A percentile compares a stretch with the other conserved stretches of the same genome.
These are phyloP conservation scores for Effrenium voratum DNA, from an alignment of 73 alveolate genomes.

Conservation along the genomic window DNA sequence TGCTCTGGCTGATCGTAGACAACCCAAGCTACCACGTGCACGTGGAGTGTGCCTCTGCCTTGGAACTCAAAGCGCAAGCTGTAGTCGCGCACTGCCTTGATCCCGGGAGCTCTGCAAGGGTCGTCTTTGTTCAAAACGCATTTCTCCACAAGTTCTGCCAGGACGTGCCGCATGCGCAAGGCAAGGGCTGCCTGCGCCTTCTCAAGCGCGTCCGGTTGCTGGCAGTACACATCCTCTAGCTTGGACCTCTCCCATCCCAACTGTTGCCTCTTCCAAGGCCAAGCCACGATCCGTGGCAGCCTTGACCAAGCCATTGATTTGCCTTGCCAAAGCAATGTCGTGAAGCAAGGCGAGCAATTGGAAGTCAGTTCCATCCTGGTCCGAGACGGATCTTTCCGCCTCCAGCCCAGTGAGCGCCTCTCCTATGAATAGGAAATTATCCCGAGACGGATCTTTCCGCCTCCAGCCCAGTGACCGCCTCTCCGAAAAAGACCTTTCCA, in stretches of 20 bases:
- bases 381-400: too few species aligned
- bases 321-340: slow-evolving; percentile 8
- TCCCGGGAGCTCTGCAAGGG: not conserved
- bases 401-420: too few species aligned
- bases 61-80: slow-evolving; percentile 7
- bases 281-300: not conserved
- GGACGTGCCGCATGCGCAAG: not conserved
- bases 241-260: not conserved
- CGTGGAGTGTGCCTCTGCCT: slow-evolving; percentile 15
- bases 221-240: slow-evolving; percentile 49
- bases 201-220: not conserved
- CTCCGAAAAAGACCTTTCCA: too few species aligned
- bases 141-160: not conserved
- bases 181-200: not conserved
- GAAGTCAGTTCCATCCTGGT: not conserved
- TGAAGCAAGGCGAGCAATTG: not conserved
- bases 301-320: not conserved
- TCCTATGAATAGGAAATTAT: too few species aligned
- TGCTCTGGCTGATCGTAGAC: not conserved
- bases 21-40: slow-evolving; percentile 29
- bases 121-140: not conserved
- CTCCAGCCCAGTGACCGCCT: too few species aligned
- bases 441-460: too few species aligned
- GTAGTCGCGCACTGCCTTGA: not conserved
- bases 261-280: not conserved